Percentiles rank a stretch among this genome's conserved stretches.
Evolutionary conservation across 495 filamentous ascomycete genomes (phyloP).

Genomic region (Penicillium desertorum): DNA sequence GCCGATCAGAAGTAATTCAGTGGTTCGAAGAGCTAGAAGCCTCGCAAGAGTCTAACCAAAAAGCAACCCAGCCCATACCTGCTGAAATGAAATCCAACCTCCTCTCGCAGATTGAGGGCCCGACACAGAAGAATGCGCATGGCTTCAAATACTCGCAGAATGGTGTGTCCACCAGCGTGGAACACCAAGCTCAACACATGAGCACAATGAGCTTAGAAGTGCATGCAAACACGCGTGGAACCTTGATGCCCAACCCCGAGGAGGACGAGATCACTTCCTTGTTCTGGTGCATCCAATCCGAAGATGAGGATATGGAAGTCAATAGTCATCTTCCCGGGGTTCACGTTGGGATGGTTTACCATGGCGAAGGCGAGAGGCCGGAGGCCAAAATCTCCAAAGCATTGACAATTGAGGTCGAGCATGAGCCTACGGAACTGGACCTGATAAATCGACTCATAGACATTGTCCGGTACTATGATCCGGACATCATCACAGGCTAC

Average conservation of each 20-base stretch:
- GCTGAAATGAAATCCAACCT: conserved; percentile 31
- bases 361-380: conserved; percentile 45
- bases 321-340: conserved; percentile 53
- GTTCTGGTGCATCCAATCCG: conserved; percentile 86
- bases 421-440: conserved; percentile 78
- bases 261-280: conserved; percentile 86
- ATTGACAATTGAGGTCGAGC: conserved; percentile 59
- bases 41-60: conserved; percentile 3
- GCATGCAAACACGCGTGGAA: conserved; percentile 87
- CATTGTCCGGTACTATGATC: conserved; percentile 80
- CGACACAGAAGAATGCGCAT: conserved; percentile 80
- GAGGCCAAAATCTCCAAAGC: conserved; percentile 50
- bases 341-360: conserved; percentile 56
- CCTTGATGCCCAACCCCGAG: conserved; percentile 80
- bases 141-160: conserved; percentile 89
- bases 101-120: conserved; percentile 83
- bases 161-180: conserved; percentile 68
- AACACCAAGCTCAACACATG: conserved; percentile 91
- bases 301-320: conserved; percentile 57
- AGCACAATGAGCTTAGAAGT: conserved; percentile 93
- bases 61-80: conserved; percentile 14
- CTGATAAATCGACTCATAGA: conserved; percentile 79
- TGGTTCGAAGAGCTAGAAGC: conserved; percentile 58
- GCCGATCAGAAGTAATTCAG: conserved; percentile 62
- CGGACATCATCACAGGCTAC: conserved; percentile 92